Evolutionary conservation across 768 basidiomycete species (phyloP), one percentile per base, ranked within the genome.

Genomic region (Boletus rubroflammeus): DNA sequence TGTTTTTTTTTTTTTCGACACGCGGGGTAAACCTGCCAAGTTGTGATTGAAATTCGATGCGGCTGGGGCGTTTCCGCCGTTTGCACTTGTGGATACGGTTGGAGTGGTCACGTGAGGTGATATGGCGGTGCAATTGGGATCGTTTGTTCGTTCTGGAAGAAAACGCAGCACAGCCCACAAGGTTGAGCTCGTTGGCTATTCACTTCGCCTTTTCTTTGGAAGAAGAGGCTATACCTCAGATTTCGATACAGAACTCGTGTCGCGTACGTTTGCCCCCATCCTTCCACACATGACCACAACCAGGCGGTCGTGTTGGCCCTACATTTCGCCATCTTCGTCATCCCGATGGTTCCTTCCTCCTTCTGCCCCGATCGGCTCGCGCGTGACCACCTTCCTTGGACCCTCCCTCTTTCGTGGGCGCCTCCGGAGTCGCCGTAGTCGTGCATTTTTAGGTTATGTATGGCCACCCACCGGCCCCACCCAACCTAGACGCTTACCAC

Each of bases 121-220:
- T 11, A 36, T 52, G 50, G 63, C 63, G 4, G 59, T 62, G 32
- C 32, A 32, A 56, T 11, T 10, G 39, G 14, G 17, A 15, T 11
- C 10, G 11, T 3, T 7, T 11, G 32, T 32, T 17, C 11, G 31
- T 62, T 59, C 59, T 51, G 47, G 56, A 66, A 64, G n/a, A n/a
- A n/a, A 25, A 50, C 35, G 6, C 35, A 3, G n/a, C 64, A 64
- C 63, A 45, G 63, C 63, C 53, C n/a, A 1, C 10, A 17, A 25
- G 15, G 32, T 25, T 14, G 46, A 17, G 15, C 5, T 46, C 6
- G 21, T 26, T 49, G 47, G 47, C 57, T 51, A 35, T 51, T 15
- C 38, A 6, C 47, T n/a, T 41, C 23, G 38, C 32, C 23, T 21
- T 39, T 31, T 48, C 21, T 50, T 14, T 39, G 44, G 45, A 36